Evolutionary conservation across 129 eudicot genomes (phyloP).

Genomic region (Smallanthus sonchifolius): DNA sequence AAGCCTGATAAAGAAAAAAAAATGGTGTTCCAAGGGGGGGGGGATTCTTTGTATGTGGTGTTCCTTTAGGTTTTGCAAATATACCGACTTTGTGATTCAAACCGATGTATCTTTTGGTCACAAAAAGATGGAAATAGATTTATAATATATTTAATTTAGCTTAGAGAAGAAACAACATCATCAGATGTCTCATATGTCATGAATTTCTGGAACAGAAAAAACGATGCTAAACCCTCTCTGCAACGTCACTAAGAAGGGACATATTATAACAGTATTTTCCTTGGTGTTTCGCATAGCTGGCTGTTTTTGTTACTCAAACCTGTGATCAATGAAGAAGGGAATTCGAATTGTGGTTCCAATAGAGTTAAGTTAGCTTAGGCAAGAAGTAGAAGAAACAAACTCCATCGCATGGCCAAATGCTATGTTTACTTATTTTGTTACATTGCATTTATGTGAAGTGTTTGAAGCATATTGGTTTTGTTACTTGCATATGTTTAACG

Average conservation of each 20-base stretch:
- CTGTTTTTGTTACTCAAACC: not conserved
- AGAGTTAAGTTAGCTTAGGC: constrained; percentile 12
- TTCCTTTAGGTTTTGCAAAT: too few species aligned
- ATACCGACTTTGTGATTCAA: too few species aligned
- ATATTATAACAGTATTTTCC: not conserved
- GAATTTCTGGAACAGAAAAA: too few species aligned
- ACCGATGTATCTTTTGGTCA: too few species aligned
- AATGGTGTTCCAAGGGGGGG: not conserved
- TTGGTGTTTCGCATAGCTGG: not conserved
- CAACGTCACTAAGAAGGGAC: not conserved
- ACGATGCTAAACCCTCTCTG: too few species aligned
- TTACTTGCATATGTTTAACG: constrained; percentile 7
- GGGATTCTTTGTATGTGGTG: not conserved
- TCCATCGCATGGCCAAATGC: constrained; percentile 12
- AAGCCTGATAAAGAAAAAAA: not conserved
- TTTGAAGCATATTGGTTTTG: not conserved
- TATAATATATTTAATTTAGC: not conserved
- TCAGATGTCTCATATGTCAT: too few species aligned
- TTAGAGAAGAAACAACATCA: not conserved
- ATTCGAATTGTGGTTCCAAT: not conserved
- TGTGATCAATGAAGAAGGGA: not conserved
- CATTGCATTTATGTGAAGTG: not conserved
- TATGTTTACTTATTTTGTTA: not conserved
- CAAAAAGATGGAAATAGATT: too few species aligned
- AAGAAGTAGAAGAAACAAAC: constrained; percentile 9